Conservation (phyloP, 192 early-diverging fungal genomes). For the Linnemannia schmuckeri region DNA sequence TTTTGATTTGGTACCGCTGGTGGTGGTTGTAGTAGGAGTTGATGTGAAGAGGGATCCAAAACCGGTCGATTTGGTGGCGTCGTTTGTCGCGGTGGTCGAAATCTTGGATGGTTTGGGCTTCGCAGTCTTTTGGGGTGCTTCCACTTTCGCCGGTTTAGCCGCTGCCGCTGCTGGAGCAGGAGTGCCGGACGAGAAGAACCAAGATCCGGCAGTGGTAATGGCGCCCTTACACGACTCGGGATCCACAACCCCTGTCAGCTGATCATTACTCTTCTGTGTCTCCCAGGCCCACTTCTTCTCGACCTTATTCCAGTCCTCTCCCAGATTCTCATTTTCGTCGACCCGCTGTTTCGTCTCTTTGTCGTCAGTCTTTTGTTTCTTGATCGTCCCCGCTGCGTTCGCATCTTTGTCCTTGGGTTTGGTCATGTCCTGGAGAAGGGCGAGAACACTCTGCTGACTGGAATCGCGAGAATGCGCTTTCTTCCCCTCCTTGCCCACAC, state of each 20-base stretch:
- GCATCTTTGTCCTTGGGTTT: neutral
- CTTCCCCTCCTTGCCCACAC: too few relatives aligned
- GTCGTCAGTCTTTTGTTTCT: constrained; percentile 5
- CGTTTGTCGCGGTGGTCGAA: neutral
- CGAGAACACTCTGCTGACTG: neutral
- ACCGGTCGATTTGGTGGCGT: neutral
- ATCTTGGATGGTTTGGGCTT: neutral
- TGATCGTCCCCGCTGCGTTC: neutral
- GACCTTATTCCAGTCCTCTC: constrained; percentile 40
- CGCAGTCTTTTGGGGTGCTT: neutral
- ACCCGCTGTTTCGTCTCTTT: constrained; percentile 13
- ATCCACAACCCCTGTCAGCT: constrained; percentile 28
- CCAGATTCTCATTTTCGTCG: constrained; percentile 22
- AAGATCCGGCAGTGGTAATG: neutral
- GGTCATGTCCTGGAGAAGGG: neutral
- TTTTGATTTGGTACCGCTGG: neutral
- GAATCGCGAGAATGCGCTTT: neutral
- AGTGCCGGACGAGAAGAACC: constrained; percentile 7
- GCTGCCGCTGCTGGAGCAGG: too few relatives aligned
- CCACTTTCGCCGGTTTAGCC: too few relatives aligned
- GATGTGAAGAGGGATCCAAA: constrained; percentile 10
- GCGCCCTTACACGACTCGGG: constrained; percentile 13
- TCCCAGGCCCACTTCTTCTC: constrained; percentile 27
- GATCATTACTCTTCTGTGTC: constrained; percentile 42
- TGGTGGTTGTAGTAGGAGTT: neutral